These are phyloP conservation scores for Apiospora saccharicola DNA, from an alignment of 2,329 filamentous ascomycete genomes.

Conservation along the genomic window DNA sequence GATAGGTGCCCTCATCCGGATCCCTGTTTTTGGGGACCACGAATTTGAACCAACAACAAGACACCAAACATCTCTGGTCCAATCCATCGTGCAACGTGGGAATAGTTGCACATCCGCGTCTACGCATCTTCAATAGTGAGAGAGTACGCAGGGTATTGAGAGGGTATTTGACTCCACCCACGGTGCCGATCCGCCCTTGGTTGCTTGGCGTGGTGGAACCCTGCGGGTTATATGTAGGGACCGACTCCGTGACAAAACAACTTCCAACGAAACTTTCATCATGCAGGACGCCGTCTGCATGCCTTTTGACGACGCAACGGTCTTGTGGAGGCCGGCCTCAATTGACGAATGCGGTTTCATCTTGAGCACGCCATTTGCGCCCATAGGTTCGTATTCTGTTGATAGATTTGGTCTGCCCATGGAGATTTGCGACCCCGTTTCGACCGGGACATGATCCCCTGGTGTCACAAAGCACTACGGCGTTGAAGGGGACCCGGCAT, in stretches of 20 bases:
- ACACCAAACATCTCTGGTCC: not conserved
- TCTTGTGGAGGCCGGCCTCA: not conserved
- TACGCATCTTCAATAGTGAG: not conserved
- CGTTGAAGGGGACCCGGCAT: not conserved
- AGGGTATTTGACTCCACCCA: not conserved
- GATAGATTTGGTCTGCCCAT: not conserved
- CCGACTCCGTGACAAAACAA: not conserved
- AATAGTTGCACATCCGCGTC: not conserved
- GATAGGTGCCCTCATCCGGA: conserved; percentile 12
- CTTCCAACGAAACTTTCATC: not conserved
- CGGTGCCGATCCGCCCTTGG: not conserved
- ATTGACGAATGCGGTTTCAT: not conserved
- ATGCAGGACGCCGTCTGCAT: not conserved
- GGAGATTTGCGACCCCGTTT: not conserved
- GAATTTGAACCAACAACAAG: not conserved
- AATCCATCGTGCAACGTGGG: not conserved
- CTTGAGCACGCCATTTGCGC: not conserved
- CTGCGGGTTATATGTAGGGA: not conserved
- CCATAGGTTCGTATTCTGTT: not conserved
- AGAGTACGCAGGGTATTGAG: not conserved
- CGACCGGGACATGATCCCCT: no score
- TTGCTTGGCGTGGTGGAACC: not conserved
- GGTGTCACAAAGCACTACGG: no score
- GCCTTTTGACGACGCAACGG: not conserved
- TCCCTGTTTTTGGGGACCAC: not conserved